phyloP scores from a whole-genome alignment of 208 protist genomes.

The Trypanosoma cruzi region DNA sequence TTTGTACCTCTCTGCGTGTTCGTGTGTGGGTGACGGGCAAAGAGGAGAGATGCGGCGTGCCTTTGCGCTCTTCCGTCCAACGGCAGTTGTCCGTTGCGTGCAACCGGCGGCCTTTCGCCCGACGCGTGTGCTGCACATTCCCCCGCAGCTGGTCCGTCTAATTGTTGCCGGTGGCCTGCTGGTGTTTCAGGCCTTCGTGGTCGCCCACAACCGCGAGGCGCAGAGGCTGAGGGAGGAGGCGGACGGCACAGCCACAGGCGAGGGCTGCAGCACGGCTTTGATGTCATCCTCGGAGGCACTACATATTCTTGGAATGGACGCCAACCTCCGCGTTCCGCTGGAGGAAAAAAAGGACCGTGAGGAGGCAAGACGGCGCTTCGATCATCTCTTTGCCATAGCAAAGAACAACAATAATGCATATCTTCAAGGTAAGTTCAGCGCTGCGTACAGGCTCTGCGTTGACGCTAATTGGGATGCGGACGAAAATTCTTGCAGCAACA shows the following conservation, averaged over 20 bases:
- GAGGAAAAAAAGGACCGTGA: conserved; percentile 32
- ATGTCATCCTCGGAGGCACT: conserved; percentile 73
- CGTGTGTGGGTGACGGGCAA: not conserved
- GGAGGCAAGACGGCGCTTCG: conserved; percentile 62
- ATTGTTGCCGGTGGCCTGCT: conserved; percentile 40
- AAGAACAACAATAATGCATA: conserved; percentile 62
- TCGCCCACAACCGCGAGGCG: conserved; percentile 57
- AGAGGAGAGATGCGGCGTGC: conserved; percentile 17
- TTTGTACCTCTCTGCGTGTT: not conserved
- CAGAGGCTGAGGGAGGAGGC: conserved; percentile 36
- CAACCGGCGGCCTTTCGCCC: conserved; percentile 20
- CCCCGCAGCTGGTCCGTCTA: conserved; percentile 48
- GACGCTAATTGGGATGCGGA: conserved; percentile 65
- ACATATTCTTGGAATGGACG: conserved; percentile 71
- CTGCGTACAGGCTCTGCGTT: conserved; percentile 75
- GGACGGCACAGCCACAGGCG: not conserved
- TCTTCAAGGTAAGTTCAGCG: conserved; percentile 80
- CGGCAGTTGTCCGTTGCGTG: not conserved
- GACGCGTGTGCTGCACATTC: conserved; percentile 51
- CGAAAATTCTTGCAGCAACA: conserved; percentile 9
- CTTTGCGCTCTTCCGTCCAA: not conserved
- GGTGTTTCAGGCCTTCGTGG: conserved; percentile 50
- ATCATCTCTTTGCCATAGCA: conserved; percentile 61
- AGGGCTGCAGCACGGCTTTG: not conserved
- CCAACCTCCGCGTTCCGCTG: conserved; percentile 31